A percentile compares a stretch with the other conserved stretches of the same genome.
These are phyloP conservation scores for Curvularia sp. DNA, from an alignment of 2,329 filamentous ascomycete species.

Conservation along the genomic window DNA sequence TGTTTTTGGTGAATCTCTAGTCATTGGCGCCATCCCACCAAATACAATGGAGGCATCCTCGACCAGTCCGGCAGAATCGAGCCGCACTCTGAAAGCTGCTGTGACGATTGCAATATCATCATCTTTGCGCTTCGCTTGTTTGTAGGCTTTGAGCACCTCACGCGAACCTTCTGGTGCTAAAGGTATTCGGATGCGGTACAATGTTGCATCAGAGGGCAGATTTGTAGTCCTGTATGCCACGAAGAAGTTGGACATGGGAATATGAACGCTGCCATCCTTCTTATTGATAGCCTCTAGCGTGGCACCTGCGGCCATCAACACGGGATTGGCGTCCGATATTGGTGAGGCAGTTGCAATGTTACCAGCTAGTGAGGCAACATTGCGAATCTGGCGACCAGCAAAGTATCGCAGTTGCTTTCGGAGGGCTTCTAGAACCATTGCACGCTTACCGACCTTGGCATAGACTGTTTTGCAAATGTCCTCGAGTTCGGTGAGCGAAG, in stretches of 20 bases:
- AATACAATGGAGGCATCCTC: constrained; percentile 81
- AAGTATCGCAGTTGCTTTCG: constrained; percentile 95
- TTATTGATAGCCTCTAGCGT: constrained; percentile 77
- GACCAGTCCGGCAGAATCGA: constrained; percentile 73
- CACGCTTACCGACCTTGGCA: constrained; percentile 48
- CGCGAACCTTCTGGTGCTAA: constrained; percentile 68
- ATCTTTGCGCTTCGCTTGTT: constrained; percentile 94
- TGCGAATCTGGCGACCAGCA: constrained; percentile 90
- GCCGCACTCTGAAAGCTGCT: constrained; percentile 75
- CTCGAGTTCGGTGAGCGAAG: constrained; percentile 88
- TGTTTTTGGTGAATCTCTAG: constrained; percentile 78
- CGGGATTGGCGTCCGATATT: constrained; percentile 93
- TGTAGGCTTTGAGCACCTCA: constrained; percentile 87
- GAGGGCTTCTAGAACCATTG: constrained; percentile 65
- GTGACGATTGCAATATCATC: constrained; percentile 98
- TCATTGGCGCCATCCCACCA: constrained; percentile 91
- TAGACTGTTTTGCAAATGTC: constrained; percentile 79
- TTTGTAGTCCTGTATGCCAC: constrained; percentile 86
- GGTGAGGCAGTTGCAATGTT: constrained; percentile 93
- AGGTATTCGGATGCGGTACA: constrained; percentile 83
- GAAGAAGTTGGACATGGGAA: constrained; percentile 86
- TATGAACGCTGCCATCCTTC: constrained; percentile 64
- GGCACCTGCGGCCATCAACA: constrained; percentile 84
- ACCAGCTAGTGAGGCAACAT: constrained; percentile 91
- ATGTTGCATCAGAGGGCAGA: constrained; percentile 77